These are phyloP conservation scores for Phyllosticta citrichinensis DNA, from an alignment of 2,329 filamentous ascomycete species.

Conservation along the genomic window DNA sequence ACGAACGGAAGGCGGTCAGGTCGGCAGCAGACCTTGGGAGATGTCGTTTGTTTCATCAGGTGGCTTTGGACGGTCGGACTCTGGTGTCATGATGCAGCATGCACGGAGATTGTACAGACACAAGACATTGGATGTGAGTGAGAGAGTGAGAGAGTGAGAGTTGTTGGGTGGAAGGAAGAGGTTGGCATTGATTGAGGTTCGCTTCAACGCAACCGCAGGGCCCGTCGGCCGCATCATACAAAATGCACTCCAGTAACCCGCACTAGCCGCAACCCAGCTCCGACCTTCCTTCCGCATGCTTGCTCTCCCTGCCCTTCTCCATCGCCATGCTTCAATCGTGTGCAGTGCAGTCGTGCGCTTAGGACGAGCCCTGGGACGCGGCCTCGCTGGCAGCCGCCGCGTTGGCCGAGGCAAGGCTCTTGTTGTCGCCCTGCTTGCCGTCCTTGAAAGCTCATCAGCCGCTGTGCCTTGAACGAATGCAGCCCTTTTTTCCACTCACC, in stretches of 20 bases:
- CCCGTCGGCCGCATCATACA: constrained; percentile 10
- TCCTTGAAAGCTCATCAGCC: constrained; percentile 24
- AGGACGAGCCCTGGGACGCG: constrained; percentile 36
- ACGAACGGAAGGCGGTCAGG: not conserved
- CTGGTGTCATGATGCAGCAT: constrained; percentile 6
- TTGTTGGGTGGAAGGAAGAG: constrained; percentile 4
- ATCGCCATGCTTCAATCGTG: constrained; percentile 13
- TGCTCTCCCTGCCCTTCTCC: not conserved
- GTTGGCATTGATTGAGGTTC: constrained; percentile 11
- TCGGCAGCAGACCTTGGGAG: constrained; percentile 5
- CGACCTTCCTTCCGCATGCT: not conserved
- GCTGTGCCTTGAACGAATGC: constrained; percentile 45
- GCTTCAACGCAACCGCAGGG: constrained; percentile 4
- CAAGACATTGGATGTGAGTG: not conserved
- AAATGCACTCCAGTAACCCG: constrained; percentile 10
- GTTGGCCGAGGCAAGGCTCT: constrained; percentile 55
- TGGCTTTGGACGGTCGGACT: constrained; percentile 2
- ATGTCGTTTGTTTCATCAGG: constrained; percentile 5
- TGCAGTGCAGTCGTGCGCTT: constrained; percentile 15
- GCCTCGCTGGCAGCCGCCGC: constrained; percentile 30
- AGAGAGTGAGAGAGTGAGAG: not conserved
- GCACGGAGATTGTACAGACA: not conserved
- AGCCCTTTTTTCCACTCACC: constrained; percentile 50
- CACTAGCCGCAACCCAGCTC: constrained; percentile 6
- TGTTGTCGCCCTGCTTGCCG: constrained; percentile 86